Conservation (phyloP, 257 asterid species). For the Forsythia suspensa region DNA sequence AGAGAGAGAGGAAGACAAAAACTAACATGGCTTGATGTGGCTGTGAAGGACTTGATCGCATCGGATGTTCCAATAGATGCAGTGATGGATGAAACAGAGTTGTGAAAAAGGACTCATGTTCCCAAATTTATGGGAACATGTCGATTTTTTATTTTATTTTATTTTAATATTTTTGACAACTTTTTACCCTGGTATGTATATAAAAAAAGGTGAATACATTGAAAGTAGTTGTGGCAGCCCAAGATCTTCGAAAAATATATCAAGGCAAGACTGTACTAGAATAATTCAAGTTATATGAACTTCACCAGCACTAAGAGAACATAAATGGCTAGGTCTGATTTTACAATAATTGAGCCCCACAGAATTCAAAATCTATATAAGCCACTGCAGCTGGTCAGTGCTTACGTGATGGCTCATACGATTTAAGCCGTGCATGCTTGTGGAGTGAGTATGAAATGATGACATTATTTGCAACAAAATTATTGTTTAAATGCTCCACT, state of each 20-base stretch:
- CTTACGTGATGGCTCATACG: background rate
- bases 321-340: background rate
- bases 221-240: background rate
- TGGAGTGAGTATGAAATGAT: background rate
- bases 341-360: background rate
- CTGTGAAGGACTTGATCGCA: background rate
- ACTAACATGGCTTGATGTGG: background rate
- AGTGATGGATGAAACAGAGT: background rate
- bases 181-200: background rate
- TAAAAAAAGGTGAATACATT: background rate
- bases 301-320: background rate
- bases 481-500: background rate
- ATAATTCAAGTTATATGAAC: background rate
- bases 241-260: background rate
- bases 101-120: background rate
- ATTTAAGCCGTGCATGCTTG: background rate
- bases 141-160: too few relatives aligned
- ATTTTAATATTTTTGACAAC: too few relatives aligned
- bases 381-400: background rate
- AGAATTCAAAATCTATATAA: too few relatives aligned
- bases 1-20: too few relatives aligned
- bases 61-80: background rate
- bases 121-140: background rate
- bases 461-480: background rate
- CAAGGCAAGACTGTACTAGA: background rate